A percentile compares a stretch with the other conserved stretches of the same genome.
phyloP scores from a whole-genome alignment of 257 asterid species.

The Plantago major region DNA sequence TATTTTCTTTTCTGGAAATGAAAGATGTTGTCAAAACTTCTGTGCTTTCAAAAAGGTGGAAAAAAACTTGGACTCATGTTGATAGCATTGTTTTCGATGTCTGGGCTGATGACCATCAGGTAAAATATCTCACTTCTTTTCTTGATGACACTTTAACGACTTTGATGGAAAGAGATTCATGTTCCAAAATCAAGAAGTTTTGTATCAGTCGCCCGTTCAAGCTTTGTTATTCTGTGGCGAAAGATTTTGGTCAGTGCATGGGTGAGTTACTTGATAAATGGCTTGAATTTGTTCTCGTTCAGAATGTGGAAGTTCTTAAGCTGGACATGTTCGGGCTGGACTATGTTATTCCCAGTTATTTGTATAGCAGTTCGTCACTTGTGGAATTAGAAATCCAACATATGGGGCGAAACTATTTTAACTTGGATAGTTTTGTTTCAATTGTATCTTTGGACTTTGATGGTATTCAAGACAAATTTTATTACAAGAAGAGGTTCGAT shows the following conservation, averaged over 20 bases:
- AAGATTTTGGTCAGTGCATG: no score
- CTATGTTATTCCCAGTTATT: background rate
- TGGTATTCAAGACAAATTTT: background rate
- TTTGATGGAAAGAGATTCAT: background rate
- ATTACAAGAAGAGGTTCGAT: background rate
- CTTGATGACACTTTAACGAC: background rate
- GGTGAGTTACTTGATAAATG: background rate
- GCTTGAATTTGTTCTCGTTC: background rate
- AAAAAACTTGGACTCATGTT: background rate
- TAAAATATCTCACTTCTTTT: background rate
- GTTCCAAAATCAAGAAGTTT: background rate
- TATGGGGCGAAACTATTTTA: background rate
- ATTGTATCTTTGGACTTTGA: background rate
- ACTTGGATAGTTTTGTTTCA: background rate
- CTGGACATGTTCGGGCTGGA: background rate
- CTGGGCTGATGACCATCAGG: background rate
- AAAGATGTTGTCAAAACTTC: background rate
- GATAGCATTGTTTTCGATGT: background rate
- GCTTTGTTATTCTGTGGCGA: no score
- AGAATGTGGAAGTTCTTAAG: constrained; percentile 1
- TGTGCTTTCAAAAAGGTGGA: background rate
- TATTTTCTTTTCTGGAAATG: background rate
- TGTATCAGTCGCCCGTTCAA: background rate
- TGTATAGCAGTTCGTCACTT: background rate
- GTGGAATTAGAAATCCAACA: background rate